A percentile compares a stretch with the other conserved stretches of the same genome.
Evolutionary conservation across 2,329 filamentous ascomycete species (phyloP).

Genomic region (Botrytis hyacinthi): DNA sequence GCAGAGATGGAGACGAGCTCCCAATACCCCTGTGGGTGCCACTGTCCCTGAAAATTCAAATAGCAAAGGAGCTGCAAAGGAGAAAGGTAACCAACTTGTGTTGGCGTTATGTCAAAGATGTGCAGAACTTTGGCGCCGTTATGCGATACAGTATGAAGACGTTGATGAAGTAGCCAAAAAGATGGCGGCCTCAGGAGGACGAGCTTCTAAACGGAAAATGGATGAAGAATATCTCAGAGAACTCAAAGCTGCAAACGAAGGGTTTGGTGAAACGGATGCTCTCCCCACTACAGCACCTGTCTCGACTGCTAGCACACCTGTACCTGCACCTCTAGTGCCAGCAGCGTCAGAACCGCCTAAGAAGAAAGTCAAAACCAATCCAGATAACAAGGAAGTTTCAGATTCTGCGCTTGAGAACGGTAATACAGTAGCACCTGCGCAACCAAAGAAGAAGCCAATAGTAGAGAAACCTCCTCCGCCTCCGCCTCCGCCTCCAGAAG

Average conservation of each 20-base stretch:
- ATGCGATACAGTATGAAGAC: constrained; percentile 94
- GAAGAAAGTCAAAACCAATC: constrained; percentile 60
- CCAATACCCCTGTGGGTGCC: constrained; percentile 69
- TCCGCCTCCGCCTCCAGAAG: constrained; percentile 67
- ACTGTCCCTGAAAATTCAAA: constrained; percentile 63
- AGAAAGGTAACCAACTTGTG: constrained; percentile 72
- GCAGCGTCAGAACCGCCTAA: constrained; percentile 53
- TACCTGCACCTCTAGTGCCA: constrained; percentile 30
- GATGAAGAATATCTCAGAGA: constrained; percentile 88
- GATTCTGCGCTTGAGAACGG: constrained; percentile 48
- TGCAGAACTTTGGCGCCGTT: constrained; percentile 90
- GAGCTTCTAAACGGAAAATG: constrained; percentile 82
- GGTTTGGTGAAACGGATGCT: constrained; percentile 47
- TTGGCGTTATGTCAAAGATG: constrained; percentile 87
- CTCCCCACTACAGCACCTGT: constrained; percentile 30
- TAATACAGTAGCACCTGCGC: constrained; percentile 36
- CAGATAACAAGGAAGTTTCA: constrained; percentile 47
- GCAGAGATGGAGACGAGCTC: constrained; percentile 88
- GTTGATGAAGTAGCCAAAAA: constrained; percentile 89
- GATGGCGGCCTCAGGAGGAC: constrained; percentile 72
- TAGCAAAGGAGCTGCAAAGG: constrained; percentile 62
- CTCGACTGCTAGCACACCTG: constrained; percentile 32
- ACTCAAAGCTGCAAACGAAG: constrained; percentile 62
- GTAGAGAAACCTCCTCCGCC: constrained; percentile 60
- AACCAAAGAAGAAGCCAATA: constrained; percentile 47